phyloP scores from a whole-genome alignment of 768 basidiomycete genomes.

The Pleurotus cornucopiae region DNA sequence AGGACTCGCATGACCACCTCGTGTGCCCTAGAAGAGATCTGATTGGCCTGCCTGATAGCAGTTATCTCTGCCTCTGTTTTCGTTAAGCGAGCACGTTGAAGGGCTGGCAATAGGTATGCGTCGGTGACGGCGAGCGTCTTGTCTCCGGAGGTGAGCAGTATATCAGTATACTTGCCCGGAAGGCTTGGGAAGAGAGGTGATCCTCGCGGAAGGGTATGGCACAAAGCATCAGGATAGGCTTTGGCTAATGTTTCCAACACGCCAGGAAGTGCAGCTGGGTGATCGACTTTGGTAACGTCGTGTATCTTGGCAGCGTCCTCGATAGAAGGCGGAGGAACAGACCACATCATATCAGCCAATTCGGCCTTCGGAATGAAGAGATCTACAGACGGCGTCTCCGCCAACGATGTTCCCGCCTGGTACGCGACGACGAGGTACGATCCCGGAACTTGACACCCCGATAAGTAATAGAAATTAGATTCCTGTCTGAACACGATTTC shows the following conservation, averaged over 20 bases:
- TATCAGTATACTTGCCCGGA: conserved; percentile 35
- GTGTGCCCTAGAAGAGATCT: conserved; percentile 86
- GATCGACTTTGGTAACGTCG: conserved; percentile 57
- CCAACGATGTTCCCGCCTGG: conserved; percentile 44
- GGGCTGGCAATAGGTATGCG: conserved; percentile 64
- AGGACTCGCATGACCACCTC: conserved; percentile 91
- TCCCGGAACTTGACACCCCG: conserved; percentile 67
- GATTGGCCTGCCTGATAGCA: conserved; percentile 74
- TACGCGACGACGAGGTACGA: conserved; percentile 63
- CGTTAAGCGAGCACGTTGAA: conserved; percentile 75
- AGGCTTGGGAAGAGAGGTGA: conserved; percentile 51
- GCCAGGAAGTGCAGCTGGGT: conserved; percentile 35
- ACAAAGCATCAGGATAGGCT: conserved; percentile 47
- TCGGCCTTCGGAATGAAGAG: conserved; percentile 74
- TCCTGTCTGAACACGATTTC: conserved; percentile 38
- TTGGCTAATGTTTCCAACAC: conserved; percentile 40
- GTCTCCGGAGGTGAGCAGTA: conserved; percentile 28
- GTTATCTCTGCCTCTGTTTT: conserved; percentile 77
- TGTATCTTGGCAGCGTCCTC: conserved; percentile 48
- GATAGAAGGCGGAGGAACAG: conserved; percentile 69
- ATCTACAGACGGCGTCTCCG: conserved; percentile 39
- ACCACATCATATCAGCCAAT: conserved; percentile 38
- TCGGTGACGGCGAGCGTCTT: conserved; percentile 44
- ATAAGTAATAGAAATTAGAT: conserved; percentile 75
- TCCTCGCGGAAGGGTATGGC: conserved; percentile 60